Base-by-base conservation (phyloP, 1,284 basidiomycete species). In the Papiliotrema fonsecae region DNA sequence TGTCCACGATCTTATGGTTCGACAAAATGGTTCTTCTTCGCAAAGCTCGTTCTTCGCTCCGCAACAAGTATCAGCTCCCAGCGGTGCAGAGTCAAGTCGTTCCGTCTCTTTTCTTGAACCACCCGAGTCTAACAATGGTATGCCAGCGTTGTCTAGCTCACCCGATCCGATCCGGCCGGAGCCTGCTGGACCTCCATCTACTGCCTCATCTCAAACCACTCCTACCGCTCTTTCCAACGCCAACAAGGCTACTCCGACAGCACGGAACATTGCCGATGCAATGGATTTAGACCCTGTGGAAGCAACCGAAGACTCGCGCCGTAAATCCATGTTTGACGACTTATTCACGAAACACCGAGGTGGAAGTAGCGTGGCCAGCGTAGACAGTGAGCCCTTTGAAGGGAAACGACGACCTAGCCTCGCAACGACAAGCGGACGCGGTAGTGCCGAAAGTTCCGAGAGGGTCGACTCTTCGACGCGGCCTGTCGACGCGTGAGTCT, bases 81-180 rank as follows among this genome's bases (percentile, higher is more conserved):
- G 34, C 14, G 6, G 34, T 6, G 34, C 16, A 2, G 40, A 44
- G 13, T 36, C 39, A 7, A 11, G 5, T n/a, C 38, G 24, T 31
- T 47, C 45, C n/a, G 45, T 47, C 34, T 47, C 45, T 4, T 47
- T 47, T 37, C 45, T 39, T 21, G 18, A 39, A 6, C 45, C 45
- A 16, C 40, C 40, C 13, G 18, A n/a, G 6, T 5, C n/a, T 4
- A 28, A n/a, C 11, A 10, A 6, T n/a, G 37, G 5, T 4, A 13
- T 4, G 16, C 21, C 24, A 14, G 16, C 40, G 4, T 42, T 19
- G 28, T 18, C 27, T n/a, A 30, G 34, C 13, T 26, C 40, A 7
- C 22, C 30, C 5, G 16, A 24, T 14, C n/a, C 40, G 22, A n/a
- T 18, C 14, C 30, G 5, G 6, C 6, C 34, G 16, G n/a, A n/a